Base-by-base conservation (phyloP, 345 rosid species). In the Raphanus sativus region DNA sequence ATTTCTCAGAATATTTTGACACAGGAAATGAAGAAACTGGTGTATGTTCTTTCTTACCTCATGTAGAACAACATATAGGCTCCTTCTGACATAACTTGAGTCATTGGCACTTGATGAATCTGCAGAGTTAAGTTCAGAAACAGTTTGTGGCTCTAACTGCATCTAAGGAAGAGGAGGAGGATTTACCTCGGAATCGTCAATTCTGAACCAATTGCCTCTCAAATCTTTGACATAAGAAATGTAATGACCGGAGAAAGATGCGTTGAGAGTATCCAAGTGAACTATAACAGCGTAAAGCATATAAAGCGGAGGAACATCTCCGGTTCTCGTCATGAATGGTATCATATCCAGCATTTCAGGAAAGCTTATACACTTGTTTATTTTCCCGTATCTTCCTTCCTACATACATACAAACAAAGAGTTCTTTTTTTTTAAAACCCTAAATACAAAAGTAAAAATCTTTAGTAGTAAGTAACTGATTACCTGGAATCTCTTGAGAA, bases 31-130 rank as follows among this genome's bases (percentile, higher is more conserved):
- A 1, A 26, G 48, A 48, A 5, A 15, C n/a, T 0, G 25, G 54
- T 28, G 4, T 4, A 4, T n/a, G n/a, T n/a, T n/a, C n/a, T n/a
- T 67, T 32, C 65, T 75, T 86, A 90, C 97, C 97, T 89, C 82
- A 67, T 90, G 86, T 92, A 92, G 81, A 92, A 92, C 82, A 92
- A 82, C 72, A 92, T 92, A 75, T 92, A 92, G 65, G 95, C 97
- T 76, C 91, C 97, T 83, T 92, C 97, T 8, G 93, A 92, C 97
- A 92, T 92, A 81, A 92, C 97, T 79, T 90, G 93, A 82, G 87
- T 85, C 84, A 85, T 85, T 55, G 90, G 81, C 71, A 92, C 95
- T 32, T 80, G 88, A 83, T 76, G 88, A 71, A 90, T 89, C 97
- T 92, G 86, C 65, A 62, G 36, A 71, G 64, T 29, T 76, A 28